Conservation (phyloP, 2,329 filamentous ascomycete species). For the Pseudogymnoascus sp. region DNA sequence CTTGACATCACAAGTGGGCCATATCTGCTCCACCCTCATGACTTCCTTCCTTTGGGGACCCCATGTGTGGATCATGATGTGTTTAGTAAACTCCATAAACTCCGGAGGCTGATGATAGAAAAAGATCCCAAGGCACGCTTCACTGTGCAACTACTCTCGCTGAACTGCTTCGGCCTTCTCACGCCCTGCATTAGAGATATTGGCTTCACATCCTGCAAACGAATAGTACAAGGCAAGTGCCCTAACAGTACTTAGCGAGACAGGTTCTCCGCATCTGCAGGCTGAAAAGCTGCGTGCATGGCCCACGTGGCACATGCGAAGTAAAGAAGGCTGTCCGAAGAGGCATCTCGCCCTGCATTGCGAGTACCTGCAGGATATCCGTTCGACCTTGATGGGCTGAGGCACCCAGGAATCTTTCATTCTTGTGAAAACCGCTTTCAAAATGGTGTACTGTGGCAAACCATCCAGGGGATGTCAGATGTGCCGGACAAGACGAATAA, state of each 20-base stretch:
- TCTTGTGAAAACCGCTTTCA: constrained; percentile 17
- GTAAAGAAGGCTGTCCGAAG: background rate
- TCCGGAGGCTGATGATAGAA: constrained; percentile 4
- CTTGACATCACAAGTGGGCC: constrained; percentile 5
- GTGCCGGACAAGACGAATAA: constrained; percentile 66
- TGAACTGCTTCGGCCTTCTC: background rate
- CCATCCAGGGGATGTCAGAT: constrained; percentile 65
- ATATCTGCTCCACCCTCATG: constrained; percentile 2
- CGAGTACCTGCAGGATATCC: constrained; percentile 1
- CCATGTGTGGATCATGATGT: background rate
- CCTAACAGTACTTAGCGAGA: background rate
- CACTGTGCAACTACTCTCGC: background rate
- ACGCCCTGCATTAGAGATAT: background rate
- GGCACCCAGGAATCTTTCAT: background rate
- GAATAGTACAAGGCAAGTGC: background rate
- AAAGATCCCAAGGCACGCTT: background rate
- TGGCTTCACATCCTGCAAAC: background rate
- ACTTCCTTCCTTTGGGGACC: background rate
- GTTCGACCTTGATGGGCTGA: background rate
- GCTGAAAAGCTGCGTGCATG: background rate
- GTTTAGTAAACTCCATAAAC: background rate
- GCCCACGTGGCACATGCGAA: constrained; percentile 4
- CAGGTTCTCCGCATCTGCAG: constrained; percentile 1
- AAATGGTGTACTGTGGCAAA: constrained; percentile 60
- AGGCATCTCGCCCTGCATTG: background rate